Evolutionary conservation across 345 rosid species (phyloP).

Genomic region (Euclidium syriacum): DNA sequence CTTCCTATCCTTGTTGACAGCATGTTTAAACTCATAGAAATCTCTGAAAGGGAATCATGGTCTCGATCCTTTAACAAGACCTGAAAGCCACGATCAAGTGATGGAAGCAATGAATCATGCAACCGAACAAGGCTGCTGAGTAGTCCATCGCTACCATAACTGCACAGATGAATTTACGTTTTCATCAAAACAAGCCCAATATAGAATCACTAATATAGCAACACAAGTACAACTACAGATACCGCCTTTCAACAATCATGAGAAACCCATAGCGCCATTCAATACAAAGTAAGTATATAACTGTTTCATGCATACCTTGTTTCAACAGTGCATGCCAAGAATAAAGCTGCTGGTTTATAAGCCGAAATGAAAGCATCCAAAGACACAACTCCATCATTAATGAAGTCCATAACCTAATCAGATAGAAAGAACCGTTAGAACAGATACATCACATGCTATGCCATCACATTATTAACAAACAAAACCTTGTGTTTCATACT

Average conservation of each 20-base stretch:
- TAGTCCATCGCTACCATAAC: constrained; percentile 79
- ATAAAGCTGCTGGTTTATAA: constrained; percentile 61
- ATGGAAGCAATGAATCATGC: constrained; percentile 85
- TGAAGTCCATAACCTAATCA: constrained; percentile 88
- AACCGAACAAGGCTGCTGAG: constrained; percentile 55
- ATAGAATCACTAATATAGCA: background rate
- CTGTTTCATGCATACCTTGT: constrained; percentile 49
- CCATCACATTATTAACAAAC: background rate
- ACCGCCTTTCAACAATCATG: background rate
- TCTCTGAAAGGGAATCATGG: constrained; percentile 40
- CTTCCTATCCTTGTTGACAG: constrained; percentile 58
- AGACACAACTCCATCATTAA: constrained; percentile 89
- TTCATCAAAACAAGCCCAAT: background rate
- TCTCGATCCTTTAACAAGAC: constrained; percentile 42
- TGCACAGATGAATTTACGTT: constrained; percentile 35
- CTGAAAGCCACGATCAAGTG: constrained; percentile 57
- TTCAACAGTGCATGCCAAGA: constrained; percentile 64
- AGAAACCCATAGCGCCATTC: background rate
- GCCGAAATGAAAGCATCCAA: constrained; percentile 74
- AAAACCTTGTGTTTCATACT: background rate
- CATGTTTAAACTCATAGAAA: constrained; percentile 62
- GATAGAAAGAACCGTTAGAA: background rate
- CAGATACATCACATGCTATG: background rate
- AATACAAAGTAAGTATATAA: background rate
- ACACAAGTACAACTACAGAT: background rate